phyloP scores from a whole-genome alignment of 345 rosid species.

The Citrus medica region DNA sequence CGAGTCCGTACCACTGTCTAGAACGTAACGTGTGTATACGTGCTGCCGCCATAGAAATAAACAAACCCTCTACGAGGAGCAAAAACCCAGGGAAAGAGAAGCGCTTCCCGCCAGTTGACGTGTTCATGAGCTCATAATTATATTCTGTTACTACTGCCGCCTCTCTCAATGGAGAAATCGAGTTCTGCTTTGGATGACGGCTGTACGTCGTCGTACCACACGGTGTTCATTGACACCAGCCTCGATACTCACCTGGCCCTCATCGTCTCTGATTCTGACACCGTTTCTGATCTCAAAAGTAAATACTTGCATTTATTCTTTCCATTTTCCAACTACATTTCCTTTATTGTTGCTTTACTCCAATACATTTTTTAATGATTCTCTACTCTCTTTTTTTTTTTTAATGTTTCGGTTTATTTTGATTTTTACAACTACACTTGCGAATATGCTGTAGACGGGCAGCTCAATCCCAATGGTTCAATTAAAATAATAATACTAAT shows the following conservation, averaged over 20 bases:
- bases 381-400: no score
- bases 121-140: neutral
- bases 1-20: neutral
- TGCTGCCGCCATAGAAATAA: neutral
- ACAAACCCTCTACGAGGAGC: neutral
- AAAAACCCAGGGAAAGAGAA: neutral
- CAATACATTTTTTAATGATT: no score
- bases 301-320: neutral
- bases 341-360: neutral
- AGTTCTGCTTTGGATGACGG: slow-evolving; percentile 19
- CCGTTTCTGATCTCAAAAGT: slow-evolving; percentile 62
- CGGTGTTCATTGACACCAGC: slow-evolving; percentile 57
- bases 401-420: no score
- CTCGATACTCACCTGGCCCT: slow-evolving; percentile 55
- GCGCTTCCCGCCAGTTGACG: neutral
- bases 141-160: no score
- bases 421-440: neutral
- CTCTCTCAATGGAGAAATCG: slow-evolving; percentile 21
- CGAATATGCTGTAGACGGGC: neutral
- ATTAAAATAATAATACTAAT: no score
- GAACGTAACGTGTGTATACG: no score
- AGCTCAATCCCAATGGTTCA: neutral
- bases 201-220: neutral
- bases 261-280: slow-evolving; percentile 43
- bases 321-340: neutral